phyloP scores from a whole-genome alignment of 1,284 basidiomycete species.

The Wallemia mellicola region DNA sequence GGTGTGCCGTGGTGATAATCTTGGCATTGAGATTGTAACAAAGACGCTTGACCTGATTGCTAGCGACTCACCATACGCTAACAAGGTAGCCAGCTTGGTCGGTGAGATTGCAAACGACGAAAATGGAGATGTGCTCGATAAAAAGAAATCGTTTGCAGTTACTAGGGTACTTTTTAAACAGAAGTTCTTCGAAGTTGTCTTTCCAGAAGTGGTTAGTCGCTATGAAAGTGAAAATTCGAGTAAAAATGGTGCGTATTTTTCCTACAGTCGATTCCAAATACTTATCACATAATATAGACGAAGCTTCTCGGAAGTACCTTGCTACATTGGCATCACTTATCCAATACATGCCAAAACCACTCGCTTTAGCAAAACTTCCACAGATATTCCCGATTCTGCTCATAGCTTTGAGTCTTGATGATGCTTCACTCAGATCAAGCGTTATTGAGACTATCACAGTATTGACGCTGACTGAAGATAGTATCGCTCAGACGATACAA shows the following conservation, averaged over 20 bases:
- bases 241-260: not conserved
- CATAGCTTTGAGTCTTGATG: constrained; percentile 46
- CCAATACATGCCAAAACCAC: constrained; percentile 41
- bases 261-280: not conserved
- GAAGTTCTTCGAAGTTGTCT: constrained; percentile 39
- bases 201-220: constrained; percentile 43
- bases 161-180: constrained; percentile 39
- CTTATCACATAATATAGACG: not conserved
- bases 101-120: constrained; percentile 3
- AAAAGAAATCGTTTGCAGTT: not conserved
- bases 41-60: not conserved
- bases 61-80: not conserved
- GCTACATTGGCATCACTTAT: constrained; percentile 59
- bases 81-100: not conserved
- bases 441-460: constrained; percentile 50
- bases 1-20: not conserved
- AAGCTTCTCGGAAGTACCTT: constrained; percentile 26
- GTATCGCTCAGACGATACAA: constrained; percentile 21
- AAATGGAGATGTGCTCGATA: constrained; percentile 9
- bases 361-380: constrained; percentile 34
- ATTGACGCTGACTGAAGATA: constrained; percentile 31
- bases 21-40: not conserved
- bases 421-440: constrained; percentile 38
- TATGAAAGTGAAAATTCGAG: constrained; percentile 9
- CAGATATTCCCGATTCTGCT: constrained; percentile 57